phyloP scores from a whole-genome alignment of 352 stramenopile species.

The Nothophytophthora sp. region DNA sequence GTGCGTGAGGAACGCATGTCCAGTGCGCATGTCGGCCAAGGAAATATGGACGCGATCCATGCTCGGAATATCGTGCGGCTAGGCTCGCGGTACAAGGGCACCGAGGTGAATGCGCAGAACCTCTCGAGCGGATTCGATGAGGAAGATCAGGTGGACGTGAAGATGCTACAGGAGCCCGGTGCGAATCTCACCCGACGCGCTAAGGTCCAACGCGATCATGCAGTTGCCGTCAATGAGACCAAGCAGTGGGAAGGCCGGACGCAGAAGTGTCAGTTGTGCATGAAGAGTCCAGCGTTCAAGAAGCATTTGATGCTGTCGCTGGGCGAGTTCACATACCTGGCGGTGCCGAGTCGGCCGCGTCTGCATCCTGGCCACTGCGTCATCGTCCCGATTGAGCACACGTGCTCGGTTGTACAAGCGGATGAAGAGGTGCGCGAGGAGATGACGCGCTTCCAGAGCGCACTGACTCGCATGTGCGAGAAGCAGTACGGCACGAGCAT shows the following conservation, averaged over 20 bases:
- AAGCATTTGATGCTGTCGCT: constrained; percentile 81
- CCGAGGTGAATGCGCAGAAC: constrained; percentile 58
- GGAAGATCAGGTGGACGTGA: constrained; percentile 76
- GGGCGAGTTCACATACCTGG: constrained; percentile 77
- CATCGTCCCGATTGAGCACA: constrained; percentile 79
- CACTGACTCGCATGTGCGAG: constrained; percentile 58
- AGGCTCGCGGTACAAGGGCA: constrained; percentile 72
- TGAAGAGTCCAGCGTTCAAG: constrained; percentile 73
- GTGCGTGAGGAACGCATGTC: constrained; percentile 77
- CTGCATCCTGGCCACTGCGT: constrained; percentile 70
- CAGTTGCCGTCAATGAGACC: constrained; percentile 50
- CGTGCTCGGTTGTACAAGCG: constrained; percentile 49
- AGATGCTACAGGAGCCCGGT: constrained; percentile 49
- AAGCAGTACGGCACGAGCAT: constrained; percentile 56
- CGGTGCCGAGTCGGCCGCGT: constrained; percentile 52
- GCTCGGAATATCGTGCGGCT: constrained; percentile 77
- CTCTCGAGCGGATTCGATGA: constrained; percentile 83
- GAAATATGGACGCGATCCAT: constrained; percentile 71
- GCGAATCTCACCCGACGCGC: constrained; percentile 64
- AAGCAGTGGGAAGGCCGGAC: constrained; percentile 70
- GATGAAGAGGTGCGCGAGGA: constrained; percentile 71
- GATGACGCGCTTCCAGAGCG: constrained; percentile 64
- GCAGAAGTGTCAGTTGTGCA: constrained; percentile 69
- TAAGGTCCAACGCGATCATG: constrained; percentile 50
- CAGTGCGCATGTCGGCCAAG: constrained; percentile 39